phyloP scores from a whole-genome alignment of 1,139 yeast genomes.

The Scheffersomyces illinoinensis region DNA sequence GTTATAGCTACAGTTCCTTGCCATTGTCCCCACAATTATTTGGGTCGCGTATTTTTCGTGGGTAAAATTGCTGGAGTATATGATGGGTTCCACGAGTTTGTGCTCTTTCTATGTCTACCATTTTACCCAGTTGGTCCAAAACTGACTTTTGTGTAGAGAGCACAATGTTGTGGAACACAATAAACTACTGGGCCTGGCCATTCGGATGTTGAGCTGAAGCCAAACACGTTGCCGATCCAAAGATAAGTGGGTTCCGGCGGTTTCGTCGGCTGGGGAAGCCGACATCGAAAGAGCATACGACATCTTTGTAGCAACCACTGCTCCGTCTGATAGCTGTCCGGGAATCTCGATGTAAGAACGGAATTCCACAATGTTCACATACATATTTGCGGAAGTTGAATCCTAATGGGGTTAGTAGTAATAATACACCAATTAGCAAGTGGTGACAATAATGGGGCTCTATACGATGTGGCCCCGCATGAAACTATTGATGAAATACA shows the following conservation, averaged over 20 bases:
- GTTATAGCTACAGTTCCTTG: background rate
- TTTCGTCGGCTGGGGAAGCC: background rate
- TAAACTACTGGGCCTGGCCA: background rate
- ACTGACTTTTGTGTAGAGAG: background rate
- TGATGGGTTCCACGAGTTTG: background rate
- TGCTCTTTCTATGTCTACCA: background rate
- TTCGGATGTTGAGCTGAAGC: background rate
- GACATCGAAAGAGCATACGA: background rate
- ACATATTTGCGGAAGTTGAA: background rate
- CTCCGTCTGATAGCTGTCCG: background rate
- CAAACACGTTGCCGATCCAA: background rate
- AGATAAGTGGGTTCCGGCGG: background rate
- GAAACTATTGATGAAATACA: background rate
- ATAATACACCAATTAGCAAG: background rate
- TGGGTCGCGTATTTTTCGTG: background rate
- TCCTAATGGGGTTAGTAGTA: background rate
- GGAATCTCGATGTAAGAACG: background rate
- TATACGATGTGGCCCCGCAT: background rate
- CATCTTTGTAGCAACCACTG: background rate
- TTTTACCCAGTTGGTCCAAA: background rate
- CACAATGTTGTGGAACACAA: background rate
- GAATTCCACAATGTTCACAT: background rate
- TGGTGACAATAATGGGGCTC: background rate
- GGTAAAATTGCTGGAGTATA: background rate
- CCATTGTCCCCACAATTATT: background rate